Base-by-base conservation (phyloP, 768 basidiomycete genomes). In the Floccularia luteovirens region DNA sequence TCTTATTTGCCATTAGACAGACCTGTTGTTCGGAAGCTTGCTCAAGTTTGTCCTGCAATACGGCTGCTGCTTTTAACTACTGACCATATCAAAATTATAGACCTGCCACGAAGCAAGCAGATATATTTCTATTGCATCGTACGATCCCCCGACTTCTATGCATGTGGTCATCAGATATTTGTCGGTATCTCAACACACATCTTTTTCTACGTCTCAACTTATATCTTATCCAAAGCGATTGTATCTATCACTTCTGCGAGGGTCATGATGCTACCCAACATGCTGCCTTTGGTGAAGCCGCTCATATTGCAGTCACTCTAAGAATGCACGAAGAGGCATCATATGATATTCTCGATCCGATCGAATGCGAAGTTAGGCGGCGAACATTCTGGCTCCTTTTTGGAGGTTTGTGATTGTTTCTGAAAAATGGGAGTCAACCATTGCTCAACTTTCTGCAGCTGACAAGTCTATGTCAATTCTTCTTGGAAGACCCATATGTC, bases 401-500 rank as follows among this genome's bases (percentile, higher is more conserved):
- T 53, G 88, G 85, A 56, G 90, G 87, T 86, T 54, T 36, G 74
- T 64, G 19, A 36, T 36, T 30, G 13, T 11, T 19, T 8, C 33
- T 8, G 10, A 19, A 19, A 10, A 10, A 37, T 23, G 30, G 24
- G 41, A 19, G 4, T 32, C 36, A 28, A 14, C 30, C n/a, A 3
- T 31, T n/a, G n/a, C 24, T 25, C 13, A 44, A 28, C 16, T 2
- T 16, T 14, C 7, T 43, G 20, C 53, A 88, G 88, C 88, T 46
- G 91, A 93, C 58, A 90, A 90, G 61, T 90, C 88, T 13, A 86
- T 84, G 82, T 83, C 85, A 35, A 83, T 90, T 49, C 66, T 91
- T 30, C 69, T 90, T 32, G 87, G 86, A 13, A 72, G 90, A 43
- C 88, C 89, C 27, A 87, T 91, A 47, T 87, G 80, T 58, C 67